phyloP scores from a whole-genome alignment of 305 asterid genomes.

The Plantago rigida region DNA sequence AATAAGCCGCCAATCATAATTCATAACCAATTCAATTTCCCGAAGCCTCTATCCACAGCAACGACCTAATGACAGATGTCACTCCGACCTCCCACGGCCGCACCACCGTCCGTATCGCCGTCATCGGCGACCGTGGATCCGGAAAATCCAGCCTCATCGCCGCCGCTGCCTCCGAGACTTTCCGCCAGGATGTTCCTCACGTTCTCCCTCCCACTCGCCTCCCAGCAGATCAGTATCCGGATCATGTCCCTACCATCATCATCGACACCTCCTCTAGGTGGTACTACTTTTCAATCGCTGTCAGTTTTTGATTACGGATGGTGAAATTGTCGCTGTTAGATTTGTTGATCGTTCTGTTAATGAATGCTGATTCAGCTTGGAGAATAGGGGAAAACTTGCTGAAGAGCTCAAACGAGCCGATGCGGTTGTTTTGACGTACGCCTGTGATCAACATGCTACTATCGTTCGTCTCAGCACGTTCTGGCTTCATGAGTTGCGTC shows the following conservation, averaged over 20 bases:
- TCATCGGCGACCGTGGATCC: constrained; percentile 87
- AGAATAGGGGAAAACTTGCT: constrained; percentile 75
- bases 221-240: constrained; percentile 87
- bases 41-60: background rate
- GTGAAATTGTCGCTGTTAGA: too few species aligned
- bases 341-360: too few species aligned
- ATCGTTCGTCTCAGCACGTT: constrained; percentile 74
- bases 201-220: constrained; percentile 91
- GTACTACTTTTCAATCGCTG: too few species aligned
- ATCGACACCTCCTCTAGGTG: constrained; percentile 89
- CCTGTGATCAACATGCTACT: constrained; percentile 85
- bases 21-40: background rate
- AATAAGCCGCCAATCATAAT: background rate
- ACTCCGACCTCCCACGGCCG: constrained; percentile 48
- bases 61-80: constrained; percentile 39
- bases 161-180: constrained; percentile 74
- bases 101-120: constrained; percentile 64
- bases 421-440: constrained; percentile 83
- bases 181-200: constrained; percentile 70
- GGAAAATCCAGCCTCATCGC: constrained; percentile 94
- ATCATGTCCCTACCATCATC: constrained; percentile 65
- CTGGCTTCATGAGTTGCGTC: constrained; percentile 92
- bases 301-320: too few species aligned
- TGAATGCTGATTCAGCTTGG: constrained; percentile 53
- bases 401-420: constrained; percentile 96